These are phyloP conservation scores for Fusarium haematococcum DNA, from an alignment of 2,329 filamentous ascomycete species.

Conservation along the genomic window DNA sequence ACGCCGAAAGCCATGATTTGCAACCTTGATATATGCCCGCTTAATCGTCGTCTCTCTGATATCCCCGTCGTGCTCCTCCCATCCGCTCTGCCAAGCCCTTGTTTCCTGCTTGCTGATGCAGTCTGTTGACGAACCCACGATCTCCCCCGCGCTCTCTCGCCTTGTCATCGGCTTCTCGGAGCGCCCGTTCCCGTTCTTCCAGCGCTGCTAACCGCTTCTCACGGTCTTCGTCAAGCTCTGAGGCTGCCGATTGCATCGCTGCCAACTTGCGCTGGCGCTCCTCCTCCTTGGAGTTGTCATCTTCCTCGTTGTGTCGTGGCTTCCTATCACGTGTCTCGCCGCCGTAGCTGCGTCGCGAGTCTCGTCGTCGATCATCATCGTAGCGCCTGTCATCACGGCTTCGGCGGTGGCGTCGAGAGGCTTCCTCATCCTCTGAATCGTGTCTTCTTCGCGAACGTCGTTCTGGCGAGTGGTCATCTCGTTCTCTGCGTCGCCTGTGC, in stretches of 20 bases:
- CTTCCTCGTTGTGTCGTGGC: slow-evolving; percentile 37
- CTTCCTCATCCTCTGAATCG: slow-evolving; percentile 35
- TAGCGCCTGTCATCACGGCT: slow-evolving; percentile 39
- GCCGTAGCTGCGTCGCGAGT: slow-evolving; percentile 25
- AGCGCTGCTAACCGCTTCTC: slow-evolving; percentile 75
- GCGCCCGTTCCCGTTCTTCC: slow-evolving; percentile 72
- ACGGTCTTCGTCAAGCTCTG: slow-evolving; percentile 77
- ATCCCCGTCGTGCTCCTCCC: slow-evolving; percentile 59
- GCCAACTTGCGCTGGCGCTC: slow-evolving; percentile 76
- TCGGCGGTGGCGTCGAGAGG: slow-evolving; percentile 26
- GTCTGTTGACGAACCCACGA: slow-evolving; percentile 71
- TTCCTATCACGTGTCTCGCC: slow-evolving; percentile 40
- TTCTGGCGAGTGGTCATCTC: slow-evolving; percentile 42
- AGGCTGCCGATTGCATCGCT: slow-evolving; percentile 79
- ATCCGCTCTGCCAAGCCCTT: slow-evolving; percentile 65
- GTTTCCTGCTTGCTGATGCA: slow-evolving; percentile 70
- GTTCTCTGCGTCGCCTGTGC: slow-evolving; percentile 35
- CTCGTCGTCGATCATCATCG: slow-evolving; percentile 48
- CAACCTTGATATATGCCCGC: background rate
- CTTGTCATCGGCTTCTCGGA: slow-evolving; percentile 74
- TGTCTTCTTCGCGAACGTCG: slow-evolving; percentile 34
- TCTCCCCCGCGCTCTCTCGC: slow-evolving; percentile 73
- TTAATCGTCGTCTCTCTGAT: slow-evolving; percentile 60
- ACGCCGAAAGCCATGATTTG: background rate
- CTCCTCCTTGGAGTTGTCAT: slow-evolving; percentile 56